phyloP scores from a whole-genome alignment of 139 green algal species.

The Tetraselmis striata region DNA sequence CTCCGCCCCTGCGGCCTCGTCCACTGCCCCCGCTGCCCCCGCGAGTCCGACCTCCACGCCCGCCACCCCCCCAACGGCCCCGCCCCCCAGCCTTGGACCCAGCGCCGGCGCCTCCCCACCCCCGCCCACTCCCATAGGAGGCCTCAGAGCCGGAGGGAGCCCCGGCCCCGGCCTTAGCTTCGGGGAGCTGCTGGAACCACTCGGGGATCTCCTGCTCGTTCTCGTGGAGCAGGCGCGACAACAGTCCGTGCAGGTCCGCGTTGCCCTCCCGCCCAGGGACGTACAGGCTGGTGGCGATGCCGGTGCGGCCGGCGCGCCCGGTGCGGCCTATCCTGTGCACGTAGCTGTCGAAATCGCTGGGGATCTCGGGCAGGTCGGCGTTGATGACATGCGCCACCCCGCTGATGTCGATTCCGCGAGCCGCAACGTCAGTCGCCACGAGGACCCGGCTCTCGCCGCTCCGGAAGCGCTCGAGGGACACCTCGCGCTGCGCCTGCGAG shows the following conservation, averaged over 20 bases:
- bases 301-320: conserved; percentile 89
- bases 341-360: conserved; percentile 83
- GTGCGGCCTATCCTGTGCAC: conserved; percentile 80
- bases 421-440: conserved; percentile 95
- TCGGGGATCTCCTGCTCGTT: neutral
- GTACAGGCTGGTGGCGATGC: conserved; percentile 91
- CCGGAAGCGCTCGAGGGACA: conserved; percentile 70
- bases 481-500: conserved; percentile 77
- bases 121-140: too few species aligned
- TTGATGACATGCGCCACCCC: conserved; percentile 84
- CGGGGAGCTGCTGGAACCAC: neutral
- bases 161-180: neutral
- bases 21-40: too few species aligned
- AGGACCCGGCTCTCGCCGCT: conserved; percentile 72
- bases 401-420: conserved; percentile 86
- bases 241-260: neutral
- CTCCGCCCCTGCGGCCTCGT: too few species aligned
- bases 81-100: too few species aligned
- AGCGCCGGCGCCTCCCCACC: too few species aligned
- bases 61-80: too few species aligned
- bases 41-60: too few species aligned
- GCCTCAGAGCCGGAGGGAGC: too few species aligned
- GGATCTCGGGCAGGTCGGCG: conserved; percentile 54
- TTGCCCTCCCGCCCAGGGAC: neutral
- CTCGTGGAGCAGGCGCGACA: neutral